Conservation (phyloP, 1,284 basidiomycete species). For the Puccinia horiana region DNA sequence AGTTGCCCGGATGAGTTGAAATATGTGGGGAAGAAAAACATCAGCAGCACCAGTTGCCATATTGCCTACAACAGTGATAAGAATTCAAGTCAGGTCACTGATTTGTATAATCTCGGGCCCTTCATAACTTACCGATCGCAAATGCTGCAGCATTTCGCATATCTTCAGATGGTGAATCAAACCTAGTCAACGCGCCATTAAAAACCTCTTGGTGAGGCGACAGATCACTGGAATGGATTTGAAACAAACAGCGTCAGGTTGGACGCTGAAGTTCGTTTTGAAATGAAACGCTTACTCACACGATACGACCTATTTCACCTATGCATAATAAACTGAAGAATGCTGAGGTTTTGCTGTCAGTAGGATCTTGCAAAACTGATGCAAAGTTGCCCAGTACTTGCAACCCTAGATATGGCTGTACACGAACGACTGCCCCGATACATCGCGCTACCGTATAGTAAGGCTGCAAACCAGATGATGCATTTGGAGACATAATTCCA, state of each 20-base stretch:
- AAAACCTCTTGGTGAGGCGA: constrained; percentile 75
- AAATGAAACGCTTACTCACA: constrained; percentile 63
- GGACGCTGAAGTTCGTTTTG: not conserved
- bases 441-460: constrained; percentile 74
- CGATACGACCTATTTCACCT: constrained; percentile 83
- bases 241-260: not conserved
- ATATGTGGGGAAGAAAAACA: constrained; percentile 79
- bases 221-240: constrained; percentile 68
- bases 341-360: constrained; percentile 68
- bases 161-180: constrained; percentile 76
- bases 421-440: constrained; percentile 63
- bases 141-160: constrained; percentile 84
- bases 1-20: constrained; percentile 74
- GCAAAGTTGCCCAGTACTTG: constrained; percentile 36
- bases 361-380: constrained; percentile 63
- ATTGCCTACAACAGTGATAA: constrained; percentile 66
- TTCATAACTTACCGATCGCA: constrained; percentile 69
- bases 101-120: not conserved
- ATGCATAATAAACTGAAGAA: constrained; percentile 82
- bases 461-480: constrained; percentile 57
- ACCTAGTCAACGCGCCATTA: constrained; percentile 70
- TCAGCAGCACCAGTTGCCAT: constrained; percentile 87
- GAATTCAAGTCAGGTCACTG: not conserved
- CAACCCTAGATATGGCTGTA: constrained; percentile 8
- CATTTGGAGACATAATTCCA: constrained; percentile 23